Evolutionary conservation across 306 rosid species (phyloP).

Genomic region (Aeschynomene evenia): DNA sequence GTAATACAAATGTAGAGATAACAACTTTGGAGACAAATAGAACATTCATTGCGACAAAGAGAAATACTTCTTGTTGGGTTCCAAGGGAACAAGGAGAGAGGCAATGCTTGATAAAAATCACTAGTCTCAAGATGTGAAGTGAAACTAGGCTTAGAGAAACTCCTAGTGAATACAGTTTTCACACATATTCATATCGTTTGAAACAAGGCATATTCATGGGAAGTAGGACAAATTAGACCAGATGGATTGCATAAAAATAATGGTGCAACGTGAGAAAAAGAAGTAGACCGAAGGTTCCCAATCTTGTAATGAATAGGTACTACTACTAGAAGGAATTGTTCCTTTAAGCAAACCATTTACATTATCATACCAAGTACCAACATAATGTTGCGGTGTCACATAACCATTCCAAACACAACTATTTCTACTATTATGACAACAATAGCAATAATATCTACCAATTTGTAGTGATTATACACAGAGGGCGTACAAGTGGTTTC

Average conservation of each 20-base stretch:
- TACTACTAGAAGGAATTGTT: neutral
- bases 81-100: neutral
- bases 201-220: neutral
- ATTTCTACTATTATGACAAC: slow-evolving; percentile 2
- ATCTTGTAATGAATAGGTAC: neutral
- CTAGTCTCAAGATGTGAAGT: neutral
- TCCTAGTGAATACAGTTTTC: neutral
- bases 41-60: too few relatives aligned
- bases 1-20: neutral
- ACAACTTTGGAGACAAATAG: neutral
- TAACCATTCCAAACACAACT: neutral
- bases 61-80: too few relatives aligned
- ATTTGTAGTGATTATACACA: neutral
- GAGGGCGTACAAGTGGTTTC: neutral
- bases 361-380: slow-evolving; percentile 3
- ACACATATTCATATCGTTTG: neutral
- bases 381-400: neutral
- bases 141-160: too few relatives aligned
- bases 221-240: slow-evolving; percentile 13
- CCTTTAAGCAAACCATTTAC: neutral
- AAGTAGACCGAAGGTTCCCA: neutral
- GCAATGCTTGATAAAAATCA: neutral
- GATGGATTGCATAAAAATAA: slow-evolving; percentile 16
- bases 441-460: neutral
- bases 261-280: neutral